A percentile compares a stretch with the other conserved stretches of the same genome.
phyloP scores from a whole-genome alignment of 495 filamentous ascomycete species.

The Penicillium roqueforti region DNA sequence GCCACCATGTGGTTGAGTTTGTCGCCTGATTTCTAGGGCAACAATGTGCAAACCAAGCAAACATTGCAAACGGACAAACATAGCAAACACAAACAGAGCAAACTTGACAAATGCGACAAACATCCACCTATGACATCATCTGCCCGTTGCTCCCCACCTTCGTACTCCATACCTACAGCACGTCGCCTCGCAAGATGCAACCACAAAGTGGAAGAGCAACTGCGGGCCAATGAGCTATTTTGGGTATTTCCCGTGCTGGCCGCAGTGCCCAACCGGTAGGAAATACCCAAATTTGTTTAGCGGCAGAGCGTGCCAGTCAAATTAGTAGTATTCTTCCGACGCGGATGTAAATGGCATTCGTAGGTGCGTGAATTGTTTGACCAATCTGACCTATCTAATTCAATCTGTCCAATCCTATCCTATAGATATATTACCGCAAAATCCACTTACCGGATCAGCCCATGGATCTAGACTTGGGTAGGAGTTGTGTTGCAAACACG shows the following conservation, averaged over 20 bases:
- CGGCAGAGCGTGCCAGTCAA: too few relatives aligned
- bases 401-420: constrained; percentile 10
- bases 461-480: constrained; percentile 28
- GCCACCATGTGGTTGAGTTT: too few relatives aligned
- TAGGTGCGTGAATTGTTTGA: constrained; percentile 4
- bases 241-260: too few relatives aligned
- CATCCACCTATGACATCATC: constrained; percentile 18
- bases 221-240: too few relatives aligned
- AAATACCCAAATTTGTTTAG: too few relatives aligned
- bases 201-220: constrained; percentile 9
- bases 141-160: constrained; percentile 8
- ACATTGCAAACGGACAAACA: background rate
- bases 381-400: constrained; percentile 11
- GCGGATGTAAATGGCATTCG: too few relatives aligned
- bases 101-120: constrained; percentile 15
- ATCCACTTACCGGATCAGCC: constrained; percentile 4
- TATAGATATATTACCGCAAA: constrained; percentile 3
- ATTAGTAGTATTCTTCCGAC: too few relatives aligned
- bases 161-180: constrained; percentile 1
- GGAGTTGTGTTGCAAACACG: constrained; percentile 27
- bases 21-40: background rate
- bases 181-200: constrained; percentile 16
- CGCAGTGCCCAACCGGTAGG: too few relatives aligned
- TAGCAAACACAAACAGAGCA: constrained; percentile 16
- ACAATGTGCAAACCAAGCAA: background rate